Base-by-base conservation (phyloP, 2,329 filamentous ascomycete genomes). In the Cercospora beticola region DNA sequence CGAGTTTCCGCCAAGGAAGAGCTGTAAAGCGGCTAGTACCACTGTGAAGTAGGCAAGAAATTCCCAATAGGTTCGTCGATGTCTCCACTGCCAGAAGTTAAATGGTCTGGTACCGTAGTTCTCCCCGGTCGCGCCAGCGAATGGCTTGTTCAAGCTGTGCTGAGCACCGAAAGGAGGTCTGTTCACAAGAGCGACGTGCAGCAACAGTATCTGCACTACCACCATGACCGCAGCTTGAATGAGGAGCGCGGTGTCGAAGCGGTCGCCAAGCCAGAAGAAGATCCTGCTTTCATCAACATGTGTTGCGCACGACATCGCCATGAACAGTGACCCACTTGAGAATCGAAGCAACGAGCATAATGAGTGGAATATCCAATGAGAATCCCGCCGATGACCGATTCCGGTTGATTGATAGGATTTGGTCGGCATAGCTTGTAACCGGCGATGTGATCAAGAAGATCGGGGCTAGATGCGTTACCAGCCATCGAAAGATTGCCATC, bases 1-100 rank as follows among this genome's bases (percentile, higher is more conserved):
- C 26, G 82, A 77, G 5, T 83, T 82, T 5, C 87, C 83, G 0
- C 87, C 85, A 66, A 94, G 81, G 62, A 93, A 75, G n/a, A 94
- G 76, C 75, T 94, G 90, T 74, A 90, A 81, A 5, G 86, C 82
- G 28, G 88, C 80, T 59, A 94, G 84, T 18, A 80, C 81, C 68
- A 85, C 83, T 70, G 89, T 86, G 70, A 93, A 85, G 81, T 90
- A 92, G 52, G 88, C 81, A 30, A 95, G 77, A 76, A 93, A 93
- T 66, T 89, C 85, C 92, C 92, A 96, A 82, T 94, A 94, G 82
- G 91, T 90, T 74, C 88, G 89, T 5, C 88, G 85, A 21, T 87
- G 87, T 66, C 88, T 86, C 92, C 92, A 94, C 79, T 92, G 91
- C 92, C 92, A 94, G 78, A 94, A 94, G 75, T 89, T 86, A 77